Percentiles rank a stretch among this genome's conserved stretches.
Conservation (phyloP, 306 rosid genomes). For the Cucumis cinereus region DNA sequence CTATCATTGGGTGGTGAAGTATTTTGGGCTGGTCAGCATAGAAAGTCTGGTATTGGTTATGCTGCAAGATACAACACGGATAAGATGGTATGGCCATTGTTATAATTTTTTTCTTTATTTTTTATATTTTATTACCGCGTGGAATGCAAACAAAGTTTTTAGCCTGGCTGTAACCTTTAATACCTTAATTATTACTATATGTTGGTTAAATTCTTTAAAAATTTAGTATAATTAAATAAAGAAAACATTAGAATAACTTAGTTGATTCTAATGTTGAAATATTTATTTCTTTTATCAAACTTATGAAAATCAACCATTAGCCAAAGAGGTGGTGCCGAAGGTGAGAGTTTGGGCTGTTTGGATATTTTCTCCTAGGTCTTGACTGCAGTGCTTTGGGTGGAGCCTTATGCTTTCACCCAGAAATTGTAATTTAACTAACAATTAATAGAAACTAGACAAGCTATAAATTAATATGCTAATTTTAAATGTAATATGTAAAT, state of each 20-base stretch:
- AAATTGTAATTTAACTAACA: not conserved
- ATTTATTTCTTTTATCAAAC: not conserved
- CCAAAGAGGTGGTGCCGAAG: not conserved
- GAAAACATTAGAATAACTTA: not conserved
- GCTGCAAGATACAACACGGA: constrained; percentile 92
- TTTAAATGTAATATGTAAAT: not conserved
- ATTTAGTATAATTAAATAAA: too few species aligned
- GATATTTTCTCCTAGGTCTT: not conserved
- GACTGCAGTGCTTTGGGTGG: not conserved
- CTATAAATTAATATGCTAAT: not conserved
- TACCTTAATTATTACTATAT: not conserved
- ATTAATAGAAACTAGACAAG: not conserved
- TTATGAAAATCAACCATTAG: not conserved
- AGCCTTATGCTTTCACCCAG: not conserved
- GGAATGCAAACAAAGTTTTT: not conserved
- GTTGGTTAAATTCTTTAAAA: not conserved
- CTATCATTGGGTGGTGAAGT: constrained; percentile 91
- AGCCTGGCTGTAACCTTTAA: too few species aligned
- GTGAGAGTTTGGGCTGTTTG: not conserved
- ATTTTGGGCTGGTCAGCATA: constrained; percentile 99
- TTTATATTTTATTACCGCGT: not conserved
- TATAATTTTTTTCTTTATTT: not conserved
- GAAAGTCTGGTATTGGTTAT: constrained; percentile 91
- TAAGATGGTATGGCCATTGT: constrained; percentile 50
- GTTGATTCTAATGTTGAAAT: not conserved